Evolutionary conservation across 192 early-diverging fungal genomes (phyloP).

Genomic region (Coemansia sp.): DNA sequence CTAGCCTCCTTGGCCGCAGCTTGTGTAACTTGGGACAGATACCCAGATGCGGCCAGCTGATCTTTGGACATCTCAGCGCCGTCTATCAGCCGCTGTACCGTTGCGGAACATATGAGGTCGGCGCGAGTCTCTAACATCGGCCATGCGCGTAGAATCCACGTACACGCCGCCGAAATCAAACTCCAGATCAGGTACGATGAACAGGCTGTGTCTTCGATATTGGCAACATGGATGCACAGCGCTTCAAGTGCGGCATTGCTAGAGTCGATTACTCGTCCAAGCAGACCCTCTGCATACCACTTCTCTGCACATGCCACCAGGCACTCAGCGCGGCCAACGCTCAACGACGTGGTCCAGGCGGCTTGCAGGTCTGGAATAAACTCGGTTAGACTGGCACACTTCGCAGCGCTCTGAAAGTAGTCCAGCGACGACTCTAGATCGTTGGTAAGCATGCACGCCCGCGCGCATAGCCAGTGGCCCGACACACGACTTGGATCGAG

Average conservation of each 20-base stretch:
- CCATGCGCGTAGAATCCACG: slow-evolving; percentile 15
- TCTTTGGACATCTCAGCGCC: background rate
- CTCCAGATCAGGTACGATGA: slow-evolving; percentile 61
- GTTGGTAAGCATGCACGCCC: slow-evolving; percentile 15
- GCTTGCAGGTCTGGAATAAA: background rate
- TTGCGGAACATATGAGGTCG: background rate
- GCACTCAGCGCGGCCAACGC: slow-evolving; percentile 25
- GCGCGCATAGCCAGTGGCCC: slow-evolving; percentile 42
- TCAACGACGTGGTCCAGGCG: slow-evolving; percentile 23
- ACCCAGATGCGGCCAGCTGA: slow-evolving; percentile 2
- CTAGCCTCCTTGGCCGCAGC: slow-evolving; percentile 1
- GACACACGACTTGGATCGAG: slow-evolving; percentile 56
- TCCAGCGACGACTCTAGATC: slow-evolving; percentile 15
- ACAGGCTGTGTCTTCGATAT: slow-evolving; percentile 9
- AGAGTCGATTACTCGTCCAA: slow-evolving; percentile 64
- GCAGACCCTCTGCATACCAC: slow-evolving; percentile 56
- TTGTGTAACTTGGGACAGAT: slow-evolving; percentile 13
- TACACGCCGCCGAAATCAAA: slow-evolving; percentile 60
- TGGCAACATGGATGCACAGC: background rate
- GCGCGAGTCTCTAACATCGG: slow-evolving; percentile 9
- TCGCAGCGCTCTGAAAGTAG: slow-evolving; percentile 12
- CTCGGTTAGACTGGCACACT: background rate
- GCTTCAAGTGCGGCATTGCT: slow-evolving; percentile 50
- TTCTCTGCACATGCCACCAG: slow-evolving; percentile 26
- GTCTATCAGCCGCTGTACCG: slow-evolving; percentile 1